Evolutionary conservation across 148 eudicot species (phyloP).

Genomic region (Rhododendron henanense): DNA sequence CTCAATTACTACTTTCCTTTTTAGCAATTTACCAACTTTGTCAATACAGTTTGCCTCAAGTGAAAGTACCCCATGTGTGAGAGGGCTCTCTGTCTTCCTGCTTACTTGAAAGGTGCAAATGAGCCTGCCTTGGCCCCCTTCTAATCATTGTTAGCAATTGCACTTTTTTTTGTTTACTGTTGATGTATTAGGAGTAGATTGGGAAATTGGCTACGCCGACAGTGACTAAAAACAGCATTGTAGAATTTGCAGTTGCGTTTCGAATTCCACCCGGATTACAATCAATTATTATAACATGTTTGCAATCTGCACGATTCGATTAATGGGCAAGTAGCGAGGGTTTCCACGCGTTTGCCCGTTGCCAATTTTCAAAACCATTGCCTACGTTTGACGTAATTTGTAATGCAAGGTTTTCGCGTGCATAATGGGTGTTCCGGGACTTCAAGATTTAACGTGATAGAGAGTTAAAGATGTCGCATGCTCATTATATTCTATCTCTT

Average conservation of each 20-base stretch:
- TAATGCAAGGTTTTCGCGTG: no score
- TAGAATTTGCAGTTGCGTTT: no score
- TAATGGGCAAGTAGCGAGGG: no score
- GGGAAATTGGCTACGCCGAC: no score
- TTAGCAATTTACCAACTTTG: neutral
- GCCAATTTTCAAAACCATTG: no score
- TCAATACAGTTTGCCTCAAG: neutral
- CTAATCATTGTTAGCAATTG: neutral
- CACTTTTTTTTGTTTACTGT: neutral
- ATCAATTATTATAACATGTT: no score
- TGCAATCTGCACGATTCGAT: no score
- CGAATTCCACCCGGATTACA: no score
- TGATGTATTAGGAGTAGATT: neutral
- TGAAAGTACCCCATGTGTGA: neutral
- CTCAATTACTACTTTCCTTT: neutral
- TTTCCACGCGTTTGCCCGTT: no score
- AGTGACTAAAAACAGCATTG: no score
- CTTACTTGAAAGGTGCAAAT: neutral
- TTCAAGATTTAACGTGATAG: neutral
- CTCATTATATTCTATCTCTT: neutral
- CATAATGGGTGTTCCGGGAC: no score
- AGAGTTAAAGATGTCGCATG: neutral
- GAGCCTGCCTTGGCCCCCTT: neutral
- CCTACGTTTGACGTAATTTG: no score
- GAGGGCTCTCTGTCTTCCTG: neutral